A percentile compares a stretch with the other conserved stretches of the same genome.
Evolutionary conservation across 805 yeast genomes (phyloP).

Genomic region (Nakazawaea laoshanensis): DNA sequence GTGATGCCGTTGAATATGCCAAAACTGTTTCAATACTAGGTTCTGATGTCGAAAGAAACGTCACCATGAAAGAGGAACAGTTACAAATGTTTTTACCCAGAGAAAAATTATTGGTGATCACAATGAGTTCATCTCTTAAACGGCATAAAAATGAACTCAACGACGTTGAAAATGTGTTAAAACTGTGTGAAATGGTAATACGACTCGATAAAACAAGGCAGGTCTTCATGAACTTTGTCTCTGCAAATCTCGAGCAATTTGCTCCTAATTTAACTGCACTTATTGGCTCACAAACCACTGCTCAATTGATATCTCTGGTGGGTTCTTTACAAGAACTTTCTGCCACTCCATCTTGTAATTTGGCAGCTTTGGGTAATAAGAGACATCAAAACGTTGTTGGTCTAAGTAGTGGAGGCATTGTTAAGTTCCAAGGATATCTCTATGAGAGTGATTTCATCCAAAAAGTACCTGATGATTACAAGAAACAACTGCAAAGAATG

Average conservation of each 20-base stretch:
- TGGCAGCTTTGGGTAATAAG: conserved; percentile 67
- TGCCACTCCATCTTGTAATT: conserved; percentile 71
- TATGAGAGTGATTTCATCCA: conserved; percentile 54
- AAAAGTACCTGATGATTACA: conserved; percentile 45
- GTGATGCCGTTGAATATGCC: conserved; percentile 56
- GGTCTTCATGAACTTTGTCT: conserved; percentile 43
- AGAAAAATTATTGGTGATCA: conserved; percentile 63
- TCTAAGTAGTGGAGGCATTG: conserved; percentile 29
- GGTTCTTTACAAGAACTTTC: conserved; percentile 67
- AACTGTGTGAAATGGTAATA: conserved; percentile 39
- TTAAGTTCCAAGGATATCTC: conserved; percentile 62
- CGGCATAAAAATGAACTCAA: conserved; percentile 22
- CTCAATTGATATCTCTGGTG: conserved; percentile 57
- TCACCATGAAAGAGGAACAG: conserved; percentile 19
- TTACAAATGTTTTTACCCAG: conserved; percentile 38
- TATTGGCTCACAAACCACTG: conserved; percentile 64
- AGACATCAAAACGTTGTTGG: conserved; percentile 32
- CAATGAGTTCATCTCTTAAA: conserved; percentile 61
- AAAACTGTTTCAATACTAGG: conserved; percentile 42
- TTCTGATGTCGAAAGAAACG: conserved; percentile 26
- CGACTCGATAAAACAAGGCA: conserved; percentile 33
- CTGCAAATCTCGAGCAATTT: conserved; percentile 43
- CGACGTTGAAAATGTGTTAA: conserved; percentile 19
- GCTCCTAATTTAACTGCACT: conserved; percentile 79
- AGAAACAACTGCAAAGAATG: conserved; percentile 68